A percentile compares a stretch with the other conserved stretches of the same genome.
These are phyloP conservation scores for Crithidia fasciculata DNA, from an alignment of 208 protist genomes.

Conservation along the genomic window DNA sequence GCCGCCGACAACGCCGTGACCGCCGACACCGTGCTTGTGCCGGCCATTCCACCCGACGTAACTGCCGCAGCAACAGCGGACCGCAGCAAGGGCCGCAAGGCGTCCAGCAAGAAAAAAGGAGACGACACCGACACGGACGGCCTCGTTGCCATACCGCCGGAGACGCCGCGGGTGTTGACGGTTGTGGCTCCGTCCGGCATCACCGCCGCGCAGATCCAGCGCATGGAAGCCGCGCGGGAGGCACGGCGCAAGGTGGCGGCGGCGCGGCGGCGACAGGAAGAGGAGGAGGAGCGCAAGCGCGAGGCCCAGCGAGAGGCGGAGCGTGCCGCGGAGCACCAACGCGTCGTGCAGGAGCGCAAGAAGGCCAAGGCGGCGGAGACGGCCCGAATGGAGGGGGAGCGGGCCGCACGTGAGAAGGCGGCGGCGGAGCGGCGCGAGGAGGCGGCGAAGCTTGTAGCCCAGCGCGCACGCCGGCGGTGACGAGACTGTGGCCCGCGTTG, in stretches of 20 bases:
- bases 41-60: slow-evolving; percentile 7
- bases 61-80: background rate
- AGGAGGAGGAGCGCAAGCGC: slow-evolving; percentile 52
- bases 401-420: slow-evolving; percentile 31
- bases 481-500: too few species aligned
- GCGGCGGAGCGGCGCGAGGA: slow-evolving; percentile 49
- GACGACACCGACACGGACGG: background rate
- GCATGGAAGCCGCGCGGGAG: slow-evolving; percentile 56
- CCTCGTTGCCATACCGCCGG: slow-evolving; percentile 8
- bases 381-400: slow-evolving; percentile 36
- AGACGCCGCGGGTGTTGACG: slow-evolving; percentile 21
- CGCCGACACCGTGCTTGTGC: slow-evolving; percentile 27
- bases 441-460: slow-evolving; percentile 44
- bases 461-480: slow-evolving; percentile 33
- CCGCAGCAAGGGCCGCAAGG: background rate
- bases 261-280: slow-evolving; percentile 48
- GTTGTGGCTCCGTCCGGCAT: slow-evolving; percentile 54
- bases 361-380: slow-evolving; percentile 36
- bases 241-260: slow-evolving; percentile 51
- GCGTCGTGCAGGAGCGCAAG: slow-evolving; percentile 68
- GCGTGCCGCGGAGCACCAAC: slow-evolving; percentile 52
- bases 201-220: slow-evolving; percentile 38
- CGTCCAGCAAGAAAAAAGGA: background rate
- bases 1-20: slow-evolving; percentile 7
- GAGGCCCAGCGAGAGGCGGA: slow-evolving; percentile 62